Evolutionary conservation across 1,284 basidiomycete species (phyloP), one percentile per base, ranked within the genome.

Genomic region (Malassezia yamatoensis): DNA sequence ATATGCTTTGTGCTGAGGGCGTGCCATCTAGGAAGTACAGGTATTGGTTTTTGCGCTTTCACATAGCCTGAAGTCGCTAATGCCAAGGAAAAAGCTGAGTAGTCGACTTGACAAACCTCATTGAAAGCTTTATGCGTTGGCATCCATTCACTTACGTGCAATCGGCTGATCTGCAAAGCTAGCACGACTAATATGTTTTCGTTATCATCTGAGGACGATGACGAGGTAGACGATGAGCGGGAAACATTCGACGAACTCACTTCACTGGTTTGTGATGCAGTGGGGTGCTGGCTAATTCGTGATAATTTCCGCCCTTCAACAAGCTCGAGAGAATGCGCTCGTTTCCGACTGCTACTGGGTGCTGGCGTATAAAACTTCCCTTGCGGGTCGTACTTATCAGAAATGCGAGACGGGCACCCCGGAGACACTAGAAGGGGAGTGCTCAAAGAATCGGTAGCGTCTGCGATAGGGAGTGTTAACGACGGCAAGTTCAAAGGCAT

Each of bases 361-460:
- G 24, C 13, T 0, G 42, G 33, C 20, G 45, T 35, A 32, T 53
- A 58, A 36, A 58, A 53, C 43, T 58, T 58, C 45, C 55, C 55
- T 32, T 58, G 51, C 35, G 40, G 34, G 20, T 58, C 51, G 51
- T 58, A 58, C 46, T 58, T 58, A 36, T 36, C 20, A 4, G 54
- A 37, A 29, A 35, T 36, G 41, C 39, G 38, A 13, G 18, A 6
- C 5, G 21, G 2, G n/a, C 33, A 41, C 18, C 24, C 24, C 10
- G 45, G 38, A 36, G 24, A 34, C 36, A 29, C 7, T 29, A 29
- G 24, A 29, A 29, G 24, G 7, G 24, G 7, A 29, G 24, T 29
- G 24, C 24, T 29, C 7, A 29, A 7, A 29, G 24, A 29, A 29
- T 29, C 24, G 24, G 24, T 29, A 29, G 24, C 24, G 24, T 29